phyloP scores from a whole-genome alignment of 805 yeast species.

The Lachancea thermotolerans region DNA sequence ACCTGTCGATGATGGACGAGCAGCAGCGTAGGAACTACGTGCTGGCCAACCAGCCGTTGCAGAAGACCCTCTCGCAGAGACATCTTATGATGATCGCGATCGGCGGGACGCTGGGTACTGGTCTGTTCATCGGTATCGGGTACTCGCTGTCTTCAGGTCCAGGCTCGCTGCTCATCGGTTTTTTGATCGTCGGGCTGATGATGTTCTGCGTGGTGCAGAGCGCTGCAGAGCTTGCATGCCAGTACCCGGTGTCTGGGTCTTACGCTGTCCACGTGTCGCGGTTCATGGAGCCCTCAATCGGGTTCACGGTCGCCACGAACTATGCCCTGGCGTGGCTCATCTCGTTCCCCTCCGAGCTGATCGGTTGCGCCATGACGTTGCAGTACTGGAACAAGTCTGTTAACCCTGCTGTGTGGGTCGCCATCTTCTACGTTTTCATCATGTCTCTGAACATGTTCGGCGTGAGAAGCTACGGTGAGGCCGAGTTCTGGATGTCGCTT shows the following conservation, averaged over 20 bases:
- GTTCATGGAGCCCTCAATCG: conserved; percentile 52
- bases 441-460: conserved; percentile 44
- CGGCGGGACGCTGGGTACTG: conserved; percentile 30
- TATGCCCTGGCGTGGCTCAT: conserved; percentile 51
- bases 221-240: conserved; percentile 43
- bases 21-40: conserved; percentile 5
- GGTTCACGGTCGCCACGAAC: conserved; percentile 57
- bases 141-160: conserved; percentile 23
- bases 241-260: conserved; percentile 47
- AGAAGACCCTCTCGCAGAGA: conserved; percentile 18
- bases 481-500: conserved; percentile 42
- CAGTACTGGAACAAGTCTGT: conserved; percentile 36
- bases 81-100: conserved; percentile 29
- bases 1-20: conserved; percentile 1
- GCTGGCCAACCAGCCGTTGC: conserved; percentile 16
- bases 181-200: conserved; percentile 22
- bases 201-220: conserved; percentile 28
- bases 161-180: conserved; percentile 23
- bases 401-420: conserved; percentile 25
- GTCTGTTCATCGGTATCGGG: conserved; percentile 28
- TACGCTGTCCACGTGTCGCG: conserved; percentile 51
- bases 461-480: conserved; percentile 48
- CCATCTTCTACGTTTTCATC: conserved; percentile 30
- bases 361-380: conserved; percentile 48
- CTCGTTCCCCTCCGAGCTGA: conserved; percentile 48